Base-by-base conservation (phyloP, 441 rosid genomes). In the Gossypium schwendimanii region DNA sequence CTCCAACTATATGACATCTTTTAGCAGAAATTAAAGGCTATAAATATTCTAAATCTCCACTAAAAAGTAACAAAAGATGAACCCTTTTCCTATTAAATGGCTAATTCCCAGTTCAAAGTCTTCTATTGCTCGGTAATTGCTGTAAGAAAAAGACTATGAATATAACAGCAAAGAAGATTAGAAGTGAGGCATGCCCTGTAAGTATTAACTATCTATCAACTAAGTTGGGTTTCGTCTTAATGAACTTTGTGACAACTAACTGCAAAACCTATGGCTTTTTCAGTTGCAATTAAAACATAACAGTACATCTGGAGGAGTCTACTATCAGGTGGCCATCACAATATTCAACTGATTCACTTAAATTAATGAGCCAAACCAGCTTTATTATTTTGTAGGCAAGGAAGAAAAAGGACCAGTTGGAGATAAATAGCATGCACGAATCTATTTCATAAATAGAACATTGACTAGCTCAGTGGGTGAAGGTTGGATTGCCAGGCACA, bases 71-170 rank as follows among this genome's bases (percentile, higher is more conserved):
- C 24, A 6, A 45, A 45, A 3, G 20, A 54, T 45, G 7, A 54
- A 18, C 31, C 3, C 49, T 24, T 65, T 6, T 2, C 57, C 36
- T 10, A 52, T 47, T 36, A 41, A 50, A 53, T 36, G 45, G 57
- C 15, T 3, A 45, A 52, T 76, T n/a, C 28, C 9, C 49, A 47
- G 24, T 31, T 52, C 61, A 47, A 31, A 75, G 39, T 61, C 59
- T 41, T 69, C 50, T 53, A 65, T 54, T 6, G 53, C 39, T 23
- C 57, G 53, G 73, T 23, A 52, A 63, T 69, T 61, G 54, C 62
- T 28, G 67, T 10, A 47, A 57, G 33, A 65, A 24, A 61, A 31
- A 49, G 33, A n/a, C 24, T 11, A 52, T 12, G 44, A 20, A 69
- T 41, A 28, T 60, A 62, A 5, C 23, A 50, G 63, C n/a, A 62